Percentiles rank a stretch among this genome's conserved stretches.
These are phyloP conservation scores for Penicillium argentinense DNA, from an alignment of 495 filamentous ascomycete genomes.

Conservation along the genomic window DNA sequence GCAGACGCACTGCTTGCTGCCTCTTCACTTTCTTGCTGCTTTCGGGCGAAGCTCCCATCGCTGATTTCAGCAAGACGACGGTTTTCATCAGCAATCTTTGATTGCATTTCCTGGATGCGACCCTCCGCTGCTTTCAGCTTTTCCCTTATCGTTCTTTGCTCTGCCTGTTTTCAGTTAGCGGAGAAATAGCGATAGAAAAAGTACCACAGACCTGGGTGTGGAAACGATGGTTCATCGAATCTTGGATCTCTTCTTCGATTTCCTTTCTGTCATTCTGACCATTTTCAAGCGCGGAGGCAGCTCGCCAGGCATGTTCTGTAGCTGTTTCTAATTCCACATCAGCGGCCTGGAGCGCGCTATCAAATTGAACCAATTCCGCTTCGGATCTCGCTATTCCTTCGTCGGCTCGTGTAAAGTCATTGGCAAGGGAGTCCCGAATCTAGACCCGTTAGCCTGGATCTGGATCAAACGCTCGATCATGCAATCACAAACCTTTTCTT, in stretches of 20 bases:
- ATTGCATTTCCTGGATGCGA: slow-evolving; percentile 38
- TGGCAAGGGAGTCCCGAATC: slow-evolving; percentile 33
- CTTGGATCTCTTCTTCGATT: too few relatives aligned
- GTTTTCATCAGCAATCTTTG: slow-evolving; percentile 48
- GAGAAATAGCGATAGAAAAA: too few relatives aligned
- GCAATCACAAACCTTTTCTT: slow-evolving; percentile 40
- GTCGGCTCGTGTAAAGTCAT: slow-evolving; percentile 37
- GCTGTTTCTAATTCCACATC: slow-evolving; percentile 51
- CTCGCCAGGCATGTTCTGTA: slow-evolving; percentile 53
- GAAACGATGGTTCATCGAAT: too few relatives aligned
- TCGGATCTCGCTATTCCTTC: slow-evolving; percentile 42
- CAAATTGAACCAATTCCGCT: slow-evolving; percentile 36
- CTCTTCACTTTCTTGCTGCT: slow-evolving; percentile 46
- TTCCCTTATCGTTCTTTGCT: slow-evolving; percentile 40
- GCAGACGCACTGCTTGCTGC: slow-evolving; percentile 32
- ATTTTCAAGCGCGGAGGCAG: slow-evolving; percentile 49
- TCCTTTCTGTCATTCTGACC: slow-evolving; percentile 39
- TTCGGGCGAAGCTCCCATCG: slow-evolving; percentile 52
- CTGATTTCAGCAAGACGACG: slow-evolving; percentile 50
- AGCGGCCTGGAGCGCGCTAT: slow-evolving; percentile 42
- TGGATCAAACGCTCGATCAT: neutral
- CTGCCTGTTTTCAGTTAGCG: too few relatives aligned
- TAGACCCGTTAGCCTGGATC: slow-evolving; percentile 13
- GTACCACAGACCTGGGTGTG: too few relatives aligned
- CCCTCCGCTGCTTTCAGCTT: slow-evolving; percentile 38